Conservation (phyloP, 257 asterid genomes). For the Thymus quinquecostatus region DNA sequence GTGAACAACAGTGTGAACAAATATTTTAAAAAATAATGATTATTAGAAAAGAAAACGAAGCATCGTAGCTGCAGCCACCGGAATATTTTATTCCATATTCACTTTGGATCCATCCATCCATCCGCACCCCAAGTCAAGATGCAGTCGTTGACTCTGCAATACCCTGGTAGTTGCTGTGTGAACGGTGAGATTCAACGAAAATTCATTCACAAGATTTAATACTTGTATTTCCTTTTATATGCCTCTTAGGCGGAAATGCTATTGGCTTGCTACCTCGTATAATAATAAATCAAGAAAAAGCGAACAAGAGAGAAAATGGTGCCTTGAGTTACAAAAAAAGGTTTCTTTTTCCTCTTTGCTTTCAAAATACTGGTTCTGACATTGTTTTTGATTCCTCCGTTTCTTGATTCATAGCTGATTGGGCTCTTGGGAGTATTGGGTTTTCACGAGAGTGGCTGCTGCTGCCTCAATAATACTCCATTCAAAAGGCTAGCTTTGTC, state of each 20-base stretch:
- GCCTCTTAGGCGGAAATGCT: neutral
- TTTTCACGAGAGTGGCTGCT: no score
- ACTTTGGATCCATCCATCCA: no score
- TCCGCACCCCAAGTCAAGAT: neutral
- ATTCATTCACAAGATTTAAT: neutral
- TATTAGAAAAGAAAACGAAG: neutral
- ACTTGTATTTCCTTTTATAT: neutral
- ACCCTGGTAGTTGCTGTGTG: neutral
- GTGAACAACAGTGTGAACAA: neutral
- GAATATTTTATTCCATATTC: no score
- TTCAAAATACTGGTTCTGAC: no score
- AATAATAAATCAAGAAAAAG: neutral
- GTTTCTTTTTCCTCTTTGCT: no score
- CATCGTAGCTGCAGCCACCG: neutral
- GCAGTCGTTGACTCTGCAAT: no score
- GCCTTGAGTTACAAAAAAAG: neutral
- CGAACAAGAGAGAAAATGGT: neutral
- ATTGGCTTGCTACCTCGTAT: neutral
- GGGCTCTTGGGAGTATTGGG: neutral
- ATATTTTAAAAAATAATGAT: neutral
- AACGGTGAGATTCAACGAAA: neutral
- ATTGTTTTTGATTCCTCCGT: no score
- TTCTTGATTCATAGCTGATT: conserved; percentile 11
- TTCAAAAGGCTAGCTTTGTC: neutral
- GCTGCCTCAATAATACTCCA: no score